A percentile compares a stretch with the other conserved stretches of the same genome.
Conservation (phyloP, 805 yeast genomes). For the Metschnikowia hibisci region DNA sequence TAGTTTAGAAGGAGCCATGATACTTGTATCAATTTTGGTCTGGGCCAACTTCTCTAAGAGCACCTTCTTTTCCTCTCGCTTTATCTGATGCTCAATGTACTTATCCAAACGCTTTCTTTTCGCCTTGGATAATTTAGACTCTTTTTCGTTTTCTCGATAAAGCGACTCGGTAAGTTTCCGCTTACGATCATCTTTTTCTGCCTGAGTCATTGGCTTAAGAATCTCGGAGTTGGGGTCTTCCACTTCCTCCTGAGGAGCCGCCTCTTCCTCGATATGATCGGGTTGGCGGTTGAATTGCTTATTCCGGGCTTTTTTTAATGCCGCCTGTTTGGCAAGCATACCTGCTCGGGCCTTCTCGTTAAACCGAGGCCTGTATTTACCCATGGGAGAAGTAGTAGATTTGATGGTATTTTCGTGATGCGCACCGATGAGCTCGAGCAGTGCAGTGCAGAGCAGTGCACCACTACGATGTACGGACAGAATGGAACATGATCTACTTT, state of each 20-base stretch:
- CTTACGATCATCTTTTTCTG: constrained; percentile 62
- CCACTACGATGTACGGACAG: too few relatives aligned
- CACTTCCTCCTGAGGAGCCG: constrained; percentile 10
- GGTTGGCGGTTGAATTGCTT: constrained; percentile 56
- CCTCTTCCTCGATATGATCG: constrained; percentile 19
- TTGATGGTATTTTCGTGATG: constrained; percentile 7
- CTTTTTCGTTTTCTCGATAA: constrained; percentile 52
- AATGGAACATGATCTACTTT: too few relatives aligned
- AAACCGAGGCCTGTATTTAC: constrained; percentile 73
- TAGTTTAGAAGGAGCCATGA: constrained; percentile 67
- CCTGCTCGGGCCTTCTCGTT: constrained; percentile 86
- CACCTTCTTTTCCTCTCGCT: constrained; percentile 80
- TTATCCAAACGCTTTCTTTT: constrained; percentile 82
- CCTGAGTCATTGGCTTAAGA: constrained; percentile 57
- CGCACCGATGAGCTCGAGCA: constrained; percentile 1
- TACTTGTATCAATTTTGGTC: constrained; percentile 65
- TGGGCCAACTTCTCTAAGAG: constrained; percentile 68
- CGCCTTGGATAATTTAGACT: constrained; percentile 63
- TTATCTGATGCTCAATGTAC: constrained; percentile 85
- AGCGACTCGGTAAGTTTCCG: constrained; percentile 57
- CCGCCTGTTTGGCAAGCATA: constrained; percentile 73
- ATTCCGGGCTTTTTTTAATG: constrained; percentile 62
- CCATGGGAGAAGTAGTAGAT: constrained; percentile 50
- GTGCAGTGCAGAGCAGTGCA: not conserved
- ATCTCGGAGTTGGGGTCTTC: constrained; percentile 58